Conservation (phyloP, 306 rosid genomes). For the Elaeagnus macrophylla region DNA sequence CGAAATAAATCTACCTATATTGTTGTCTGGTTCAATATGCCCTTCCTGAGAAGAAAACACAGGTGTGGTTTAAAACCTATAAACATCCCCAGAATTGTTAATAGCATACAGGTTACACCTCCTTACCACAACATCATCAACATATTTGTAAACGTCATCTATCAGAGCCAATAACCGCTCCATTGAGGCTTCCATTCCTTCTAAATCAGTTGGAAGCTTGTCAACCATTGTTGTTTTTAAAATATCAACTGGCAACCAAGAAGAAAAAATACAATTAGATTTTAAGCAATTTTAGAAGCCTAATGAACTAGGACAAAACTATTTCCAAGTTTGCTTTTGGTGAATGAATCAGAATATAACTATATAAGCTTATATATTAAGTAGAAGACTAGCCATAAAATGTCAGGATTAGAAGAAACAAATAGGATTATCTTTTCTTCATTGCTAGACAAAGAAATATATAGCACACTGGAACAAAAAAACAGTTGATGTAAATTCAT, state of each 20-base stretch:
- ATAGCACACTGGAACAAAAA: too few species aligned
- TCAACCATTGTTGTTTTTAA: constrained; percentile 71
- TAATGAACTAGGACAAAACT: not conserved
- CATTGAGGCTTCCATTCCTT: constrained; percentile 98
- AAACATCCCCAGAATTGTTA: not conserved
- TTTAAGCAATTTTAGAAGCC: not conserved
- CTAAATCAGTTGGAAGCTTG: constrained; percentile 89
- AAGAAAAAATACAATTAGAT: constrained; percentile 11
- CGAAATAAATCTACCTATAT: constrained; percentile 53
- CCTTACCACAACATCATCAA: constrained; percentile 70
- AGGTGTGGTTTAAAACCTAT: not conserved
- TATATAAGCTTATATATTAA: too few species aligned
- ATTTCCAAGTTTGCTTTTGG: not conserved
- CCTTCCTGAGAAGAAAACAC: constrained; percentile 56
- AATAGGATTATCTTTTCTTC: too few species aligned
- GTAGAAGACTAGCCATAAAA: too few species aligned
- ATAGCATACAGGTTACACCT: not conserved
- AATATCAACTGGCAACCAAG: constrained; percentile 49
- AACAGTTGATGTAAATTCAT: too few species aligned
- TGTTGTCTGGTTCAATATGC: constrained; percentile 59
- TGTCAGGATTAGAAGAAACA: too few species aligned
- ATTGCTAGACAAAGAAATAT: too few species aligned
- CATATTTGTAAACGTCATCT: constrained; percentile 82
- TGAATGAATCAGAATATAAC: too few species aligned
- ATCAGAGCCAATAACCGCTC: constrained; percentile 71